Conservation (phyloP, 768 basidiomycete species). For the Serendipita indica region DNA sequence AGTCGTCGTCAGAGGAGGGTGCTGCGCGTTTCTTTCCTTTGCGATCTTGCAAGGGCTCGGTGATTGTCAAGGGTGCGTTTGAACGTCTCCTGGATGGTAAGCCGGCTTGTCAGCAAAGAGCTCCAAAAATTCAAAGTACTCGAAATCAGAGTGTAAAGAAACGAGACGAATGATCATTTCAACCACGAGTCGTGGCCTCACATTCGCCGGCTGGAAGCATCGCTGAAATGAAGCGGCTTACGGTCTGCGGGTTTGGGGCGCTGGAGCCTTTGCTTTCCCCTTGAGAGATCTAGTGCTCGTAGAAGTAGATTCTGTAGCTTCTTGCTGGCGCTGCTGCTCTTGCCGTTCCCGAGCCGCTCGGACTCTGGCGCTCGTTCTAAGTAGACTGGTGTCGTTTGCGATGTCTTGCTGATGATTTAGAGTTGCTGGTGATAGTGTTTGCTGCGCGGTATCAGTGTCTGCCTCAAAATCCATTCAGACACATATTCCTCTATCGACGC, state of each 20-base stretch:
- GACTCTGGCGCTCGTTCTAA: constrained; percentile 3
- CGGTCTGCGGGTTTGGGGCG: background rate
- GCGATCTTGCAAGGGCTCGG: background rate
- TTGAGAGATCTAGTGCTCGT: background rate
- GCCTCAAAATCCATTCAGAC: constrained; percentile 5
- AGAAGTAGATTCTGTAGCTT: background rate
- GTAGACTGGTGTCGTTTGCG: too few species aligned
- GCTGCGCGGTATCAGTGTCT: background rate
- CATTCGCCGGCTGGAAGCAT: background rate
- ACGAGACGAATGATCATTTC: background rate
- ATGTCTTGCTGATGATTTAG: background rate
- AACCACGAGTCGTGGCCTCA: background rate
- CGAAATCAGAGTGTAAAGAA: background rate
- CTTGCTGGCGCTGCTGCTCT: background rate
- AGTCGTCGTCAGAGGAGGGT: constrained; percentile 48
- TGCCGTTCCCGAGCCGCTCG: background rate
- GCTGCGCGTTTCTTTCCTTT: constrained; percentile 80
- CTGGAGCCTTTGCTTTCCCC: background rate
- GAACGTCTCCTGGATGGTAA: constrained; percentile 3
- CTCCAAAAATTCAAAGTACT: too few species aligned
- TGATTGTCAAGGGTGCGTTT: background rate
- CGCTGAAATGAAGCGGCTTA: background rate
- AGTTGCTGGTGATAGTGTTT: background rate
- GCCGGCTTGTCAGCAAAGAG: too few species aligned
- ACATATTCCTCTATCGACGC: constrained; percentile 1